Base-by-base conservation (phyloP, 169 alveolate genomes). In the Plasmodium vivax region DNA sequence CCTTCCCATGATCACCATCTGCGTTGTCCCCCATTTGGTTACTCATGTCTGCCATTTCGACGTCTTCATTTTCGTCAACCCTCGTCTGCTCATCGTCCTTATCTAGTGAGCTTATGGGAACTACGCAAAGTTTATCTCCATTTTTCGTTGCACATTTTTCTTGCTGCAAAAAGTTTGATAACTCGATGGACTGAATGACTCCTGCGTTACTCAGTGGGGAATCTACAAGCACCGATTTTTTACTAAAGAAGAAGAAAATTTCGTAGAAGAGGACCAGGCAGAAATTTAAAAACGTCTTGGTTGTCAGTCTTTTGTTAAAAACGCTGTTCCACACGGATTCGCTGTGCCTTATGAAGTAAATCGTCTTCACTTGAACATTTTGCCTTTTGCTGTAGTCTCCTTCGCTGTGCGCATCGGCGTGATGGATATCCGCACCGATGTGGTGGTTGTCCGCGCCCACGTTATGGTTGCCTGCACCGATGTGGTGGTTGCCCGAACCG, bases 291-390 rank as follows among this genome's bases (percentile, higher is more conserved):
- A 88, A 36, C 12, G 71, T 62, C 62, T 36, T 58, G 1, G 36
- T 7, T 36, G 90, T 38, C 5, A 79, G 30, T 79, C 72, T 30
- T 58, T n/a, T 77, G 34, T 88, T 88, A 38, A 88, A 19, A 3
- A 79, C 80, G 73, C 73, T 88, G 47, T 88, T 88, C 94, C 94
- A 88, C 23, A 88, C 62, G 19, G 94, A 88, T 43, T 88, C 94
- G 34, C 90, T 80, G 62, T 88, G 94, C 34, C 94, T 88, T 9
- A 88, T 80, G 72, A 88, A 88, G 72, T 88, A 88, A 79, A 88
- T 88, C 10, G 94, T 88, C 73, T 88, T 88, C 23, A 88, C 75
- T 38, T 80, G 73, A 36, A 32, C 82, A 56, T 79, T 88, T 62
- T 88, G 30, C 23, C 82, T 30, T 43, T 54, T 62, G 19, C 6